Evolutionary conservation across 768 basidiomycete species (phyloP), one percentile per base, ranked within the genome.

Genomic region (Lactarius trivialis): DNA sequence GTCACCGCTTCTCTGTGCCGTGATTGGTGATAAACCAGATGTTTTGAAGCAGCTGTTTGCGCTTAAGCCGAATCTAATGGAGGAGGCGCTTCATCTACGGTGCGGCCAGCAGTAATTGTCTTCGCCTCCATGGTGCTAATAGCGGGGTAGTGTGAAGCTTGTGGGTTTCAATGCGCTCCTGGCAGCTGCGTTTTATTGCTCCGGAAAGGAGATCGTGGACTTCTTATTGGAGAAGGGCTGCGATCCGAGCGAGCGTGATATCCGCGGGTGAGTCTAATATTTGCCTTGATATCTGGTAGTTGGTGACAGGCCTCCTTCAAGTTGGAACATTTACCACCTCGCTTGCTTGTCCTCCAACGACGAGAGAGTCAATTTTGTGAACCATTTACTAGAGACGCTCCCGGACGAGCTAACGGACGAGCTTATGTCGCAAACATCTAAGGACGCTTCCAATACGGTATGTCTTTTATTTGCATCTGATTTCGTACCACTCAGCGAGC

Each of bases 291-390:
- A 48, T 58, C 55, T 1, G 43, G 7, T 37, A 28, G 34, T 11
- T 32, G 14, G 5, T 58, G 45, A 63, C 55, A n/a, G 53, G 17
- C 15, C 19, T 36, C 43, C 30, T 53, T 51, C 28, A 60, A 86
- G 84, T 6, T 82, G 76, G 76, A 86, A 86, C 66, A 77, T 85
- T 24, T 81, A 78, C 62, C 85, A 86, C 69, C 70, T 77, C 17
- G 68, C 81, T 36, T 79, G 77, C 67, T 41, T 66, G 0, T 53
- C 58, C 0, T 72, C 71, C 45, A 51, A 73, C 11, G 60, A 65
- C 5, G 69, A 73, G 2, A 61, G 77, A 19, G 5, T 53, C 2
- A 56, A 60, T 14, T 58, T 71, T 21, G 67, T 85, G 15, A 70
- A 77, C 32, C 75, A 82, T 66, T 67, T 83, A 2, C 68, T 84